Base-by-base conservation (phyloP, 2,329 filamentous ascomycete genomes). In the Coniochaeta prunicola region DNA sequence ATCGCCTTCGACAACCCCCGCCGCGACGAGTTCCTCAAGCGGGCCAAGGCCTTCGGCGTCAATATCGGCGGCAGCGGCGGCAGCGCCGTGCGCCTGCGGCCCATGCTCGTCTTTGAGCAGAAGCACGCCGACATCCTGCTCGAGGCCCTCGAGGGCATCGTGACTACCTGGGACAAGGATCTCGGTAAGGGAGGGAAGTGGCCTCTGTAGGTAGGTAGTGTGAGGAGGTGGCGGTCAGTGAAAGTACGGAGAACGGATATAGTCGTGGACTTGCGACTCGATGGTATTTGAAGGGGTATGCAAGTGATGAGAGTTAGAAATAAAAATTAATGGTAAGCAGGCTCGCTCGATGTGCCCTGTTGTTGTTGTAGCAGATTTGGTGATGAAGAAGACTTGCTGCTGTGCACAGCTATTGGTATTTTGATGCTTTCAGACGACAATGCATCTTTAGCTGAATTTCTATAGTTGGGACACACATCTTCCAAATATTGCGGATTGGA, bases 71-170 rank as follows among this genome's bases (percentile, higher is more conserved):
- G 92, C 57, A 88, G 86, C 66, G 92, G 92, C 15, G 80, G 82
- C 68, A 79, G 69, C 58, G 91, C 92, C 30, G 89, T 97, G 13
- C 79, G 92, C 56, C 77, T 97, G 70, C 79, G 92, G 67, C 92
- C 92, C 48, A 96, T 96, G 92, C 77, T 97, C 66, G 87, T 92
- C 69, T 94, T 97, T 80, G 89, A 96, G 84, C 84, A 91, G 81
- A 85, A 89, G 71, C 93, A 97, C 74, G 92, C 89, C 24, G 90
- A 96, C 75, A 86, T 96, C 61, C 77, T 97, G 66, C 74, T 96
- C 55, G 91, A 90, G 66, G 82, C 81, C 26, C 70, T 96, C 64
- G 91, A 96, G 79, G 91, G 89, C 79, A 78, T 92, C 64, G 81
- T 86, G 64, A 83, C 75, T 64, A 73, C 74, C 53, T 71, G 65